A percentile compares a stretch with the other conserved stretches of the same genome.
Evolutionary conservation across 139 green algal genomes (phyloP).

Genomic region (Astrephomene gubernaculifera): DNA sequence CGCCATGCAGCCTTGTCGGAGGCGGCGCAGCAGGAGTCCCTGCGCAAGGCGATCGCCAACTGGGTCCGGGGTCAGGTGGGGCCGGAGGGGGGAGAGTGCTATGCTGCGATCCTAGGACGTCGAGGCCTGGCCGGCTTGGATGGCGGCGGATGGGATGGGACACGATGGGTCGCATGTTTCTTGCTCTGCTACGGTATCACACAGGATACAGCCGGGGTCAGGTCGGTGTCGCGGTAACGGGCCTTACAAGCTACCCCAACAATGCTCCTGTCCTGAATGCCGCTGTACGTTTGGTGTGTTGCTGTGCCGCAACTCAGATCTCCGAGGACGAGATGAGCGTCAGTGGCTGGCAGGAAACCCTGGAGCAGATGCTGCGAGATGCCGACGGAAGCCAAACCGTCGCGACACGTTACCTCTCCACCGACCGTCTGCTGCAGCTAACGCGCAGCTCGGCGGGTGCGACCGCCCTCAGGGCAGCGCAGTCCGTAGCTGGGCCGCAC

Average conservation of each 20-base stretch:
- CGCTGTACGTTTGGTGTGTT: too few relatives aligned
- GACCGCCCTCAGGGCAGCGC: not conserved
- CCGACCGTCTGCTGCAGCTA: not conserved
- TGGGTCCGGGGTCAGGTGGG: constrained; percentile 47
- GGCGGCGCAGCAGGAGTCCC: constrained; percentile 40
- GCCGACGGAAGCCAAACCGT: not conserved
- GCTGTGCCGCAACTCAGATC: too few relatives aligned
- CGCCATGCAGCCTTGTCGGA: constrained; percentile 31
- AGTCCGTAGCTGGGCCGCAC: not conserved
- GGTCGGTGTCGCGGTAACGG: too few relatives aligned
- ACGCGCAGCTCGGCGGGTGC: not conserved
- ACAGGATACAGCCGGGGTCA: too few relatives aligned
- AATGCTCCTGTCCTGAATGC: too few relatives aligned
- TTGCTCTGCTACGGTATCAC: too few relatives aligned
- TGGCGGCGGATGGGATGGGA: too few relatives aligned
- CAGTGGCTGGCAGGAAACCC: constrained; percentile 2
- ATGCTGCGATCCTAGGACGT: too few relatives aligned
- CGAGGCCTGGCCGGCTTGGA: too few relatives aligned
- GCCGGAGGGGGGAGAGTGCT: too few relatives aligned
- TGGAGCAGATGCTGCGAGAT: not conserved
- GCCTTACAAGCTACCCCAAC: too few relatives aligned
- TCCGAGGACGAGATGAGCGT: constrained; percentile 8
- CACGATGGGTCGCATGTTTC: too few relatives aligned
- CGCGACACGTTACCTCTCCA: not conserved
- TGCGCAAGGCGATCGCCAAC: constrained; percentile 9